These are phyloP conservation scores for Pythium angustatum DNA, from an alignment of 352 stramenopile genomes.

Conservation along the genomic window DNA sequence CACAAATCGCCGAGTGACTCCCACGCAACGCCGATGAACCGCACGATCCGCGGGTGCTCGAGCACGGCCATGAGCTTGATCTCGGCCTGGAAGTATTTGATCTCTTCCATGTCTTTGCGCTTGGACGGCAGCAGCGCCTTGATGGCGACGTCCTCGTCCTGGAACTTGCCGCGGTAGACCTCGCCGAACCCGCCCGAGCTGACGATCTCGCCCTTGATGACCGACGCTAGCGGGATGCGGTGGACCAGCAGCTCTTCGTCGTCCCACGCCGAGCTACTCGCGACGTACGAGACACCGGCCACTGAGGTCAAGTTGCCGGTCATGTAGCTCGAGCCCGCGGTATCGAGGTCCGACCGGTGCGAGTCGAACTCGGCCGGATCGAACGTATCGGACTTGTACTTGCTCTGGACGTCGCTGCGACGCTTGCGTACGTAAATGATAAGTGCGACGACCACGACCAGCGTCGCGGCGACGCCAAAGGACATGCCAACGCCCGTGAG, in stretches of 20 bases:
- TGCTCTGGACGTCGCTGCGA: conserved; percentile 1
- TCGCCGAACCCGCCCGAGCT: conserved; percentile 53
- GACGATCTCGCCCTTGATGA: conserved; percentile 43
- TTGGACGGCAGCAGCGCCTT: conserved; percentile 49
- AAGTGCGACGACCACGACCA: conserved; percentile 2
- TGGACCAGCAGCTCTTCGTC: conserved; percentile 45
- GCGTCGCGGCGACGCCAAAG: conserved; percentile 5
- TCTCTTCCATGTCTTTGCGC: conserved; percentile 15
- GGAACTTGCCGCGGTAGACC: conserved; percentile 49
- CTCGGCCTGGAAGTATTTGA: conserved; percentile 28
- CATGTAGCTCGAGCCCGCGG: conserved; percentile 10
- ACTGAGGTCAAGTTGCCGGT: conserved; percentile 3
- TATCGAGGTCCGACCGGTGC: conserved; percentile 14
- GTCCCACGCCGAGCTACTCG: conserved; percentile 35
- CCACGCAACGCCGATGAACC: conserved; percentile 55
- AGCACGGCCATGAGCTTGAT: conserved; percentile 32
- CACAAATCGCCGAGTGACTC: conserved; percentile 48
- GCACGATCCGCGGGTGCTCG: conserved; percentile 45
- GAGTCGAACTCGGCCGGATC: conserved; percentile 13
- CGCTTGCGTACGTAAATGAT: conserved; percentile 10
- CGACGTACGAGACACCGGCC: background rate
- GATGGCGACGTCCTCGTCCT: conserved; percentile 39
- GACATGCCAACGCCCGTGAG: conserved; percentile 10
- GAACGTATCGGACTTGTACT: conserved; percentile 16
- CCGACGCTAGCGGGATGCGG: conserved; percentile 43